phyloP scores from a whole-genome alignment of 768 basidiomycete genomes.

The Kwoniella sp. region DNA sequence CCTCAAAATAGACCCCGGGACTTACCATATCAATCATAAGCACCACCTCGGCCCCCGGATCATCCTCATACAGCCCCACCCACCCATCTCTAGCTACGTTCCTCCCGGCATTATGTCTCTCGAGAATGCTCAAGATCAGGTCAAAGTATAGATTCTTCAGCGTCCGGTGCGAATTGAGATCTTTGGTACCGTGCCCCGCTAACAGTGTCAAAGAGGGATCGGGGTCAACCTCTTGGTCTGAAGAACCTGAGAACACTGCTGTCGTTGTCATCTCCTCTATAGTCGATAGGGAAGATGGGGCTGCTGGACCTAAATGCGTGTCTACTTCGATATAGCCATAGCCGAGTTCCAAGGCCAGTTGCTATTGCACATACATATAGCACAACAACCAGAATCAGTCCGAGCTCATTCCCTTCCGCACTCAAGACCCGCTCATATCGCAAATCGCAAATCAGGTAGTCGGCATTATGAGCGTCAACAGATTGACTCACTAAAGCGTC shows the following conservation, averaged over 20 bases:
- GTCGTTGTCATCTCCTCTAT: neutral
- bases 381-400: no score
- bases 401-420: no score
- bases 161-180: slow-evolving; percentile 24
- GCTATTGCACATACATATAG: no score
- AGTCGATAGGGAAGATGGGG: no score
- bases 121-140: slow-evolving; percentile 29
- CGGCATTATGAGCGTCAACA: neutral
- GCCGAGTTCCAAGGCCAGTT: slow-evolving; percentile 24
- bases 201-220: slow-evolving; percentile 19
- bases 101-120: slow-evolving; percentile 20
- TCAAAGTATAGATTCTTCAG: slow-evolving; percentile 33
- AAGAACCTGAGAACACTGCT: neutral
- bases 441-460: no score
- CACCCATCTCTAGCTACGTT: neutral
- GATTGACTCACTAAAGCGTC: slow-evolving; percentile 31
- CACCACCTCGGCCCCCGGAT: slow-evolving; percentile 22
- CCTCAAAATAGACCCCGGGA: no score
- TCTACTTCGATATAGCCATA: slow-evolving; percentile 41
- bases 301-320: slow-evolving; percentile 15
- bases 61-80: slow-evolving; percentile 28
- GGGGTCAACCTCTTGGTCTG: neutral
- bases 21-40: slow-evolving; percentile 43
- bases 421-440: no score
- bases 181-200: slow-evolving; percentile 27